Conservation (phyloP, 768 basidiomycete genomes). For the Boletus tomentosulus region DNA sequence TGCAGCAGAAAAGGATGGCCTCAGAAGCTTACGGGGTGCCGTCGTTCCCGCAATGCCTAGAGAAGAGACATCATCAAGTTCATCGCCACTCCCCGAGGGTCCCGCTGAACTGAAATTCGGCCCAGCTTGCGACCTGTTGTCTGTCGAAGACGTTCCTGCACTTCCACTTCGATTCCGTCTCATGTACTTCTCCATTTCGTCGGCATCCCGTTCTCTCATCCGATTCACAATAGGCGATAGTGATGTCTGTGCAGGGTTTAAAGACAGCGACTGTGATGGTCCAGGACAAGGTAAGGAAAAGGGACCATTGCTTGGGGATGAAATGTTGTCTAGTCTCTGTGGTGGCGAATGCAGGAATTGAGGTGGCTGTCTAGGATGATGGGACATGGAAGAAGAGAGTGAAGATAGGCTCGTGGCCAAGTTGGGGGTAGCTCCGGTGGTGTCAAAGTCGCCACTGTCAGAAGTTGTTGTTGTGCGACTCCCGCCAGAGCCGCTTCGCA, state of each 20-base stretch:
- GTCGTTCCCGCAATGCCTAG: conserved; percentile 48
- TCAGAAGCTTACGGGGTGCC: conserved; percentile 54
- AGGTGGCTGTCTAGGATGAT: conserved; percentile 39
- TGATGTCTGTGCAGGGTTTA: conserved; percentile 39
- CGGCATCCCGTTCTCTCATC: conserved; percentile 80
- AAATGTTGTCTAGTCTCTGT: conserved; percentile 31
- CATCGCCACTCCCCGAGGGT: conserved; percentile 52
- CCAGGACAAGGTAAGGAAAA: conserved; percentile 37
- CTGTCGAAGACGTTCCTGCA: conserved; percentile 66
- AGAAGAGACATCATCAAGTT: conserved; percentile 45
- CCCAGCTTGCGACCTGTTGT: conserved; percentile 60
- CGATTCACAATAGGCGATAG: conserved; percentile 77
- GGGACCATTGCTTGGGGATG: conserved; percentile 34
- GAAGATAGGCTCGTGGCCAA: conserved; percentile 48
- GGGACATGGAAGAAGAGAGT: conserved; percentile 60
- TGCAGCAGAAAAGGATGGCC: conserved; percentile 75
- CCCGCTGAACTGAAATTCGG: conserved; percentile 45
- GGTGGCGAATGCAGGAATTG: conserved; percentile 41
- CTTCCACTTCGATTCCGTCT: conserved; percentile 80
- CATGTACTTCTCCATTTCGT: conserved; percentile 84
- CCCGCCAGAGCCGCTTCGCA: conserved; percentile 79
- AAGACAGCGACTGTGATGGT: conserved; percentile 33
- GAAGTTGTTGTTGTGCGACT: conserved; percentile 75
- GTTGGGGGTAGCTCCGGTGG: conserved; percentile 36
- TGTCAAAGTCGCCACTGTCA: conserved; percentile 65